phyloP scores from a whole-genome alignment of 2,329 filamentous ascomycete species.

The Rosellinia necatrix region DNA sequence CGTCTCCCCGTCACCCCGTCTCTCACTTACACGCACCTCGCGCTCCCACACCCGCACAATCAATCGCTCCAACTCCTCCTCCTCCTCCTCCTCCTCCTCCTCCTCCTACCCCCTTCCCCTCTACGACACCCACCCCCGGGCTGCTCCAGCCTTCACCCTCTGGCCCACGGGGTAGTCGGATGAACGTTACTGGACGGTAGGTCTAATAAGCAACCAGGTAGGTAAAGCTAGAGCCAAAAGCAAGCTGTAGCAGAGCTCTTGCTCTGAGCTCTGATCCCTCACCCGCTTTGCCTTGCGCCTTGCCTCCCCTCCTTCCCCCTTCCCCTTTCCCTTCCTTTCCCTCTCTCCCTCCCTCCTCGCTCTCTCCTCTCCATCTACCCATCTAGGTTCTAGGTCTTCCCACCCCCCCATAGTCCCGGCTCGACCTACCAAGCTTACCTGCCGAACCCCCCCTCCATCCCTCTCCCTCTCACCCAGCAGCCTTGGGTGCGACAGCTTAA shows the following conservation, averaged over 20 bases:
- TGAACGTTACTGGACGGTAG: slow-evolving; percentile 21
- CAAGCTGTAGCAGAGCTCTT: slow-evolving; percentile 22
- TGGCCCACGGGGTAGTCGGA: slow-evolving; percentile 19
- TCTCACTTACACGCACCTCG: slow-evolving; percentile 23
- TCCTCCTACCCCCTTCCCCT: slow-evolving; percentile 1
- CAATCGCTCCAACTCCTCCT: too few species aligned
- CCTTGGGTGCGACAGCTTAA: slow-evolving; percentile 38
- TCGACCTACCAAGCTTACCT: slow-evolving; percentile 24
- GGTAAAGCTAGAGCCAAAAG: slow-evolving; percentile 22
- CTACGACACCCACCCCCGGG: slow-evolving; percentile 27
- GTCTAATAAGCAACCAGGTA: slow-evolving; percentile 23
- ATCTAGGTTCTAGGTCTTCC: too few species aligned
- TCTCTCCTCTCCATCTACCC: slow-evolving; percentile 3
- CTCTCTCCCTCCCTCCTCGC: slow-evolving; percentile 27
- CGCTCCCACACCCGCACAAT: slow-evolving; percentile 21
- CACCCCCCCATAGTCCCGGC: slow-evolving; percentile 19
- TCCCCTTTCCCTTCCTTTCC: slow-evolving; percentile 16
- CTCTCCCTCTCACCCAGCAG: slow-evolving; percentile 29
- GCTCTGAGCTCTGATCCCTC: slow-evolving; percentile 16
- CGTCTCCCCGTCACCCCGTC: too few species aligned
- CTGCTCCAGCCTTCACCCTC: slow-evolving; percentile 27
- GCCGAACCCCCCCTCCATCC: slow-evolving; percentile 10
- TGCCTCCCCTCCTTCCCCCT: slow-evolving; percentile 21
- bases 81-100: slow-evolving; percentile 6
- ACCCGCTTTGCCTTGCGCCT: slow-evolving; percentile 12